phyloP scores from a whole-genome alignment of 257 asterid species.

The Solanum stenotomum region DNA sequence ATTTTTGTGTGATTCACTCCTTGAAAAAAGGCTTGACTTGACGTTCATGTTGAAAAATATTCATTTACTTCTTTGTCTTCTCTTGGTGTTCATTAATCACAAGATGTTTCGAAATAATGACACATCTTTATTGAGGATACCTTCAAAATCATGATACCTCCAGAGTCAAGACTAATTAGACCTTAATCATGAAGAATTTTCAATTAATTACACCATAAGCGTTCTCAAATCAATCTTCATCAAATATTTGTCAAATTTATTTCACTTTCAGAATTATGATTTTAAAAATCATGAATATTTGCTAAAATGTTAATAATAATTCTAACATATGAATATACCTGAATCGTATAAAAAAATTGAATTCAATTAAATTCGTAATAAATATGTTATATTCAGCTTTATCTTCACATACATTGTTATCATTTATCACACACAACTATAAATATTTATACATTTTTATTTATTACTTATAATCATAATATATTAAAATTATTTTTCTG shows the following conservation, averaged over 20 bases:
- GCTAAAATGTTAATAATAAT: neutral
- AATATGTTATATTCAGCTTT: neutral
- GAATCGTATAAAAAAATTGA: neutral
- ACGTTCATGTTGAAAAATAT: too few relatives aligned
- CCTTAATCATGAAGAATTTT: too few relatives aligned
- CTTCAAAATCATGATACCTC: too few relatives aligned
- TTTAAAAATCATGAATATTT: neutral
- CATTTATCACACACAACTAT: neutral
- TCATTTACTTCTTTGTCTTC: too few relatives aligned
- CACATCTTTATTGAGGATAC: fast-evolving
- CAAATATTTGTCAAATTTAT: neutral
- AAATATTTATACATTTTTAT: neutral
- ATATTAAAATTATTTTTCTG: neutral
- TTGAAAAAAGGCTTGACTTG: too few relatives aligned
- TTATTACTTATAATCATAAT: neutral
- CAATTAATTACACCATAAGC: neutral
- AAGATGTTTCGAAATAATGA: too few relatives aligned
- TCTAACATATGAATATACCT: too few relatives aligned
- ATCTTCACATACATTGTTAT: neutral
- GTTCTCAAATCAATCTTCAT: neutral
- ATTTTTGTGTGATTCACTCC: neutral
- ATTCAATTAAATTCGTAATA: neutral
- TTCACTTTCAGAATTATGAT: neutral
- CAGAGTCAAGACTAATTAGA: too few relatives aligned
- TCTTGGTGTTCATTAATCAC: too few relatives aligned